A percentile compares a stretch with the other conserved stretches of the same genome.
Evolutionary conservation across 495 filamentous ascomycete genomes (phyloP).

Genomic region (Xylaria palmicola): DNA sequence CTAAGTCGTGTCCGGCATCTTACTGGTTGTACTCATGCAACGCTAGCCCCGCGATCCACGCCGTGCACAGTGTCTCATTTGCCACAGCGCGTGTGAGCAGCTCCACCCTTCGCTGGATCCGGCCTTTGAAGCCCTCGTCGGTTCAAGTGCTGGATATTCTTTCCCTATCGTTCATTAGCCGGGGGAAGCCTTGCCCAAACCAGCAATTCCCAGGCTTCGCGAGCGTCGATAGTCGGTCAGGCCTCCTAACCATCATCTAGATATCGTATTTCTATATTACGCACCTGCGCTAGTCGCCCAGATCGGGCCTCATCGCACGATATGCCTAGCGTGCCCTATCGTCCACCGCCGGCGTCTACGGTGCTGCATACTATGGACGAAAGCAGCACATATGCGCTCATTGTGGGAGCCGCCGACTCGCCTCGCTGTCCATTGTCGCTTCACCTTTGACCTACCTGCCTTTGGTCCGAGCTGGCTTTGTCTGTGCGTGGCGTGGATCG

Average conservation of each 20-base stretch:
- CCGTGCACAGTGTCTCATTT: too few species aligned
- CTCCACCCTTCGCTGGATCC: background rate
- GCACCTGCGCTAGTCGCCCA: background rate
- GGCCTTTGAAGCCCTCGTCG: background rate
- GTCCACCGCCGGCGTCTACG: too few species aligned
- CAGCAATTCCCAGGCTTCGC: background rate
- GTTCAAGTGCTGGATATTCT: too few species aligned
- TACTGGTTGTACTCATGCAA: background rate
- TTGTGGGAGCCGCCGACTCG: too few species aligned
- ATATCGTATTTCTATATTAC: background rate
- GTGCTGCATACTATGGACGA: too few species aligned
- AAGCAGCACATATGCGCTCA: too few species aligned
- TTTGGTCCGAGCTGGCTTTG: background rate
- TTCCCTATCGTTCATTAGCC: slow-evolving; percentile 1
- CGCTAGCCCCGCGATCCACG: background rate
- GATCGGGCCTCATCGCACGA: slow-evolving; percentile 2
- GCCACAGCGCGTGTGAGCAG: too few species aligned
- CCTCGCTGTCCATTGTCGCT: too few species aligned
- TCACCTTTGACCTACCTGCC: background rate
- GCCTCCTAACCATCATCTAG: background rate
- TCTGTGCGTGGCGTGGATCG: background rate
- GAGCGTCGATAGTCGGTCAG: background rate
- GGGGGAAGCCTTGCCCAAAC: background rate
- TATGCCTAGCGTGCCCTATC: too few species aligned
- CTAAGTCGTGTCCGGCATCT: too few species aligned